phyloP scores from a whole-genome alignment of 192 early-diverging fungal species.

The Lobulomyces angularis region DNA sequence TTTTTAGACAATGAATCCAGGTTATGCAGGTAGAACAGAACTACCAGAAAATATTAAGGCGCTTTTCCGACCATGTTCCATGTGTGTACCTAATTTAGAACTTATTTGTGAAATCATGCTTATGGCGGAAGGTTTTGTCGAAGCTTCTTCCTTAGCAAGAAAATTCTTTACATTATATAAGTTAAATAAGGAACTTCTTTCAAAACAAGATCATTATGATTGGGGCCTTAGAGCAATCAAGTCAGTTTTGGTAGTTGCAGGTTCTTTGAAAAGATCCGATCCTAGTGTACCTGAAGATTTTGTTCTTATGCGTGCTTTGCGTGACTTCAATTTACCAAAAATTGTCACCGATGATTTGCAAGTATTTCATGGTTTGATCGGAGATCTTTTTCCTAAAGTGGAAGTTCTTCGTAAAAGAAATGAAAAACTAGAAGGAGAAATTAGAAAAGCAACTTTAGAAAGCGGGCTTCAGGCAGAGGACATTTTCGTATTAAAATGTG shows the following conservation, averaged over 20 bases:
- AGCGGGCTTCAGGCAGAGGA: constrained; percentile 51
- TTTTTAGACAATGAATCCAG: too few species aligned
- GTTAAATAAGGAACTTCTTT: constrained; percentile 45
- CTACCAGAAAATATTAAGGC: constrained; percentile 59
- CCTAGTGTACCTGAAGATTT: constrained; percentile 50
- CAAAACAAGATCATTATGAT: constrained; percentile 60
- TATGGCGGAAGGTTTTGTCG: constrained; percentile 59
- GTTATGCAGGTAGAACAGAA: constrained; percentile 52
- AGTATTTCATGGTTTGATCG: constrained; percentile 53
- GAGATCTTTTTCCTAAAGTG: constrained; percentile 51
- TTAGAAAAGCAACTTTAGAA: constrained; percentile 50
- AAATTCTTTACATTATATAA: constrained; percentile 59
- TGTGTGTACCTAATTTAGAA: constrained; percentile 52
- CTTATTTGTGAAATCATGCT: constrained; percentile 61
- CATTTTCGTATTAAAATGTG: constrained; percentile 49
- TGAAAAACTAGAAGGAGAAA: constrained; percentile 45
- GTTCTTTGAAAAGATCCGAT: constrained; percentile 46
- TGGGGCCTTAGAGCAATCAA: constrained; percentile 58
- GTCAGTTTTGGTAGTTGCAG: constrained; percentile 53
- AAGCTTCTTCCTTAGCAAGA: constrained; percentile 44
- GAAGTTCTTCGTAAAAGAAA: constrained; percentile 47
- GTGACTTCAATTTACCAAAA: constrained; percentile 58
- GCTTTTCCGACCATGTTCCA: constrained; percentile 52
- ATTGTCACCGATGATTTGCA: constrained; percentile 54
- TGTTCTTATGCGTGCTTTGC: constrained; percentile 50